These are phyloP conservation scores for Globisporangium takayamanum DNA, from an alignment of 352 stramenopile species.

Conservation along the genomic window DNA sequence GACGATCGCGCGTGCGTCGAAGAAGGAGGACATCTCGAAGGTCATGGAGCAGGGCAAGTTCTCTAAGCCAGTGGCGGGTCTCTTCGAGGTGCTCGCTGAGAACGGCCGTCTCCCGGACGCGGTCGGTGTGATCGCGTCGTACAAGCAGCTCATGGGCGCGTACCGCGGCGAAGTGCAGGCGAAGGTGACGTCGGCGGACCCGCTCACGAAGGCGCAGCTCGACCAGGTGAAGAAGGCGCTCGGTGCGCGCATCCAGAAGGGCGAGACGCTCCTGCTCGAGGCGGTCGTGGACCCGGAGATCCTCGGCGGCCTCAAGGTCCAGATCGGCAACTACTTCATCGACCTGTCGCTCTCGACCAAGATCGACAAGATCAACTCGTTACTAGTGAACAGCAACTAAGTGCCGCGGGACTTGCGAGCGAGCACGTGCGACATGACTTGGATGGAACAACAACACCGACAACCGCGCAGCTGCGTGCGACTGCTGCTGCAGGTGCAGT, in stretches of 20 bases:
- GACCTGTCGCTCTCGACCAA: conserved; percentile 93
- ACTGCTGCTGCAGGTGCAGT: background rate
- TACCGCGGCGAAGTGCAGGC: conserved; percentile 93
- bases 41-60: conserved; percentile 90
- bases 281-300: conserved; percentile 92
- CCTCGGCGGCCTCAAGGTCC: conserved; percentile 94
- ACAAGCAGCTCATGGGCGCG: conserved; percentile 94
- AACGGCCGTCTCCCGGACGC: conserved; percentile 92
- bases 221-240: conserved; percentile 93
- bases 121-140: conserved; percentile 85
- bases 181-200: conserved; percentile 94
- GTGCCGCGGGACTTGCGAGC: background rate
- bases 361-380: conserved; percentile 93
- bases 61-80: conserved; percentile 90
- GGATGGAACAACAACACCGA: background rate
- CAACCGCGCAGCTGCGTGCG: background rate
- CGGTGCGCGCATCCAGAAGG: conserved; percentile 77
- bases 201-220: conserved; percentile 89
- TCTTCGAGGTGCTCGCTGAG: conserved; percentile 95
- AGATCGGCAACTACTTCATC: conserved; percentile 98
- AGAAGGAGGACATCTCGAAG: conserved; percentile 91
- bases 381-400: conserved; percentile 67
- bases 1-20: conserved; percentile 91
- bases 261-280: conserved; percentile 90
- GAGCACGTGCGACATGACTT: conserved; percentile 2